Evolutionary conservation across 495 filamentous ascomycete species (phyloP).

Genomic region (Parmelia sp.): DNA sequence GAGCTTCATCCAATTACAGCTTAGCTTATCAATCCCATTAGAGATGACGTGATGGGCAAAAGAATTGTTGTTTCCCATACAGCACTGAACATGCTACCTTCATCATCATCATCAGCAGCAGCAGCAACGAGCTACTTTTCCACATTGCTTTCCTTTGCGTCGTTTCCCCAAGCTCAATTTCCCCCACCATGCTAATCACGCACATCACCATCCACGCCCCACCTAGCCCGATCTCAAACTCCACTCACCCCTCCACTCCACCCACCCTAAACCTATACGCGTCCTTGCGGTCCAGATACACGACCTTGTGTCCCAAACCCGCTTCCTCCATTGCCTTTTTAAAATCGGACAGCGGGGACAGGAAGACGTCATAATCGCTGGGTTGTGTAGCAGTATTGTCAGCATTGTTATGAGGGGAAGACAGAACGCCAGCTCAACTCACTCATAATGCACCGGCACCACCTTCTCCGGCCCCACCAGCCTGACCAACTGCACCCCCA

Average conservation of each 20-base stretch:
- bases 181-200: too few relatives aligned
- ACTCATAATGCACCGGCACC: slow-evolving; percentile 64
- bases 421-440: slow-evolving; percentile 11
- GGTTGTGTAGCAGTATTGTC: too few relatives aligned
- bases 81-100: not conserved
- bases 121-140: too few relatives aligned
- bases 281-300: slow-evolving; percentile 58
- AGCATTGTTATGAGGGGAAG: too few relatives aligned
- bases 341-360: slow-evolving; percentile 56
- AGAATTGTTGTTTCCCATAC: not conserved
- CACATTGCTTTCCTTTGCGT: too few relatives aligned
- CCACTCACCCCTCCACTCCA: too few relatives aligned
- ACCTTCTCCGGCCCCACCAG: slow-evolving; percentile 57
- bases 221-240: not conserved
- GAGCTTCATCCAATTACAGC: not conserved
- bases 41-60: not conserved
- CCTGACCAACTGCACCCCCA: slow-evolving; percentile 55
- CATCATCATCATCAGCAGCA: not conserved
- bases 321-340: slow-evolving; percentile 47
- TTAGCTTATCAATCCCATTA: not conserved
- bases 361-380: slow-evolving; percentile 57
- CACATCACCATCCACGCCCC: too few relatives aligned
- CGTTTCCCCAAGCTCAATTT: too few relatives aligned
- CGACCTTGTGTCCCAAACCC: slow-evolving; percentile 46
- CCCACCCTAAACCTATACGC: slow-evolving; percentile 49